Evolutionary conservation across 176 grass and related monocot genomes (phyloP).

Genomic region (Cenchrus americanus): DNA sequence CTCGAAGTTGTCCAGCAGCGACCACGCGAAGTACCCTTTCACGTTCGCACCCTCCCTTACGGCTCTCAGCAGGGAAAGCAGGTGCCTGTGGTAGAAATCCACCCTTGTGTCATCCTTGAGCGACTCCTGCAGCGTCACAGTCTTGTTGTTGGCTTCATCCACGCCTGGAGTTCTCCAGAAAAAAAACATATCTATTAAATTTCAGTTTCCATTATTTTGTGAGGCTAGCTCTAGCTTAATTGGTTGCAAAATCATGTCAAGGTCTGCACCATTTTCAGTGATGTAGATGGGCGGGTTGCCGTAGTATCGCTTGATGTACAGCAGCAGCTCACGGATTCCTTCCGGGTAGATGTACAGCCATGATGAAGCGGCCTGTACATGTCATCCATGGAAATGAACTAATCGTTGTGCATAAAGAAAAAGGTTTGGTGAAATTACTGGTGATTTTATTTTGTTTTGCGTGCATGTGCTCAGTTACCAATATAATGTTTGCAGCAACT

Average conservation of each 20-base stretch:
- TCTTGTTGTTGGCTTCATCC: conserved; percentile 53
- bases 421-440: background rate
- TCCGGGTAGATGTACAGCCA: conserved; percentile 58
- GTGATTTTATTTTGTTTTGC: background rate
- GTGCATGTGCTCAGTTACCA: background rate
- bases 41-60: conserved; percentile 68
- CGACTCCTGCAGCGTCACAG: conserved; percentile 48
- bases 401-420: background rate
- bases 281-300: conserved; percentile 54
- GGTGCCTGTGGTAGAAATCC: conserved; percentile 58
- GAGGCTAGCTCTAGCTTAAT: background rate
- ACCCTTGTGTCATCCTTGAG: conserved; percentile 63
- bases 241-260: background rate
- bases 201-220: background rate
- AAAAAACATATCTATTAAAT: background rate
- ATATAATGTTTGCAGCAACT: background rate
- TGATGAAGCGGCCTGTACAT: conserved; percentile 41
- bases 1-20: conserved; percentile 66
- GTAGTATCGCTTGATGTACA: conserved; percentile 58
- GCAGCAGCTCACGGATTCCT: conserved; percentile 50
- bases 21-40: conserved; percentile 76
- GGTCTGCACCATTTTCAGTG: conserved; percentile 44
- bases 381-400: background rate
- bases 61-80: conserved; percentile 37
- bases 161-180: conserved; percentile 6